Percentiles rank a stretch among this genome's conserved stretches.
These are phyloP conservation scores for Penicillium sp. DNA, from an alignment of 2,329 filamentous ascomycete species.

Conservation along the genomic window DNA sequence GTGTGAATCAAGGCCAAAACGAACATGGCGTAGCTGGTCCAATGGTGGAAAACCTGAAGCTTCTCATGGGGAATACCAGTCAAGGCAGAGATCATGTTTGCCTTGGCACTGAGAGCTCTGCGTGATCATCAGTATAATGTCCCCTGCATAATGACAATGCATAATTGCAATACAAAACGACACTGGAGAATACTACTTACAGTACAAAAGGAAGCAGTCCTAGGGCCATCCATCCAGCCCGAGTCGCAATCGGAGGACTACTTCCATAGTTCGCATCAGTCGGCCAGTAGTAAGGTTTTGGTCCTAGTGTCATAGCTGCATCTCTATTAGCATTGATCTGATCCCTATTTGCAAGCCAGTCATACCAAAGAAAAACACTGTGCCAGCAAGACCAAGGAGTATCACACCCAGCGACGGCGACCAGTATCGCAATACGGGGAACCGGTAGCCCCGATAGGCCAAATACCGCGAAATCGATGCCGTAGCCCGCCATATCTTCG, in stretches of 20 bases:
- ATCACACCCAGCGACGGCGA: conserved; percentile 48
- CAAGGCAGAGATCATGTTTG: conserved; percentile 54
- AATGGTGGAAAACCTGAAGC: conserved; percentile 54
- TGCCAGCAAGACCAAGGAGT: conserved; percentile 41
- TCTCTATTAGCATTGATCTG: neutral
- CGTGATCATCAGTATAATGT: neutral
- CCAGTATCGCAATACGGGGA: conserved; percentile 39
- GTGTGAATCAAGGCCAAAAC: conserved; percentile 57
- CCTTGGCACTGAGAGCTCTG: conserved; percentile 53
- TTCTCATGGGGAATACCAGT: conserved; percentile 59
- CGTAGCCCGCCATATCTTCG: conserved; percentile 30
- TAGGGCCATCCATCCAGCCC: conserved; percentile 54
- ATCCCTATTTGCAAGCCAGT: neutral
- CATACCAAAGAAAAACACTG: conserved; percentile 49
- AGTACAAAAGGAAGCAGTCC: conserved; percentile 54
- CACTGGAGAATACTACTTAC: conserved; percentile 16
- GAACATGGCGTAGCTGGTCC: conserved; percentile 57
- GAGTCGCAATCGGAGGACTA: conserved; percentile 54
- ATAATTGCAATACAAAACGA: no score
- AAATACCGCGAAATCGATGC: conserved; percentile 42
- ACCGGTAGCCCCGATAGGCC: conserved; percentile 42
- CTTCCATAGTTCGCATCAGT: conserved; percentile 47
- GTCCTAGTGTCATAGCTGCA: conserved; percentile 49
- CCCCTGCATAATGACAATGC: no score
- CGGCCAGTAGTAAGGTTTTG: conserved; percentile 58